Base-by-base conservation (phyloP, 1,284 basidiomycete genomes). In the Leccinum variabile region DNA sequence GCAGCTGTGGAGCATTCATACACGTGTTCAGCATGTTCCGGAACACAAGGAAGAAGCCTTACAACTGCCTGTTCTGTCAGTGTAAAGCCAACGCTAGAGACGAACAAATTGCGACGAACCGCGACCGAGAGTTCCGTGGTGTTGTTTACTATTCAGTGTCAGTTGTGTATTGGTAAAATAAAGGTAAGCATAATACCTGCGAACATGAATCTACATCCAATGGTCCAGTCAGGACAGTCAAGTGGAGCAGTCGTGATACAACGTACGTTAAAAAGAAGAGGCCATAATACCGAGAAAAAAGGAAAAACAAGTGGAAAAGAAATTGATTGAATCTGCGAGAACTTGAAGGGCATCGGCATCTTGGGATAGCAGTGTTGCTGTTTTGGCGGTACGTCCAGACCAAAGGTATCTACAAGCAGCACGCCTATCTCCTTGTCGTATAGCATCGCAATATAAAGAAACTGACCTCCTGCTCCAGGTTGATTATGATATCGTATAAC, bases 281-380 rank as follows among this genome's bases (percentile, higher is more conserved):
- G 14, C 67, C 69, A 14, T 72, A 70, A 49, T 72, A 72, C n/a
- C 69, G 69, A 37, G 67, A 56, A 52, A 70, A 69, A 37, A 72
- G 30, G 53, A 70, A 70, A 14, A 72, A 57, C 1, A 59, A 10
- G 28, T n/a, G 54, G 10, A 69, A 13, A 37, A 72, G 8, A 28
- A 59, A 14, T 28, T 18, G 67, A 18, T 56, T 60, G 25, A 30
- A 13, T 41, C 35, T 56, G 5, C 25, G 35, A 41, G 55, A 22
- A 28, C 25, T 28, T 28, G 25, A 28, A 32, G 10, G 13, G 9
- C 5, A 46, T 46, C 18, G 44, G 11, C 28, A 9, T 49, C 18
- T 9, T 6, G 59, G 37, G n/a, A 6, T 2, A 18, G 44, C 8
- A 22, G 6, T 13, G 30, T 54, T 18, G 4, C 30, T 22, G 11